Base-by-base conservation (phyloP, 352 stramenopile species). In the Phytophthora palmivora region DNA sequence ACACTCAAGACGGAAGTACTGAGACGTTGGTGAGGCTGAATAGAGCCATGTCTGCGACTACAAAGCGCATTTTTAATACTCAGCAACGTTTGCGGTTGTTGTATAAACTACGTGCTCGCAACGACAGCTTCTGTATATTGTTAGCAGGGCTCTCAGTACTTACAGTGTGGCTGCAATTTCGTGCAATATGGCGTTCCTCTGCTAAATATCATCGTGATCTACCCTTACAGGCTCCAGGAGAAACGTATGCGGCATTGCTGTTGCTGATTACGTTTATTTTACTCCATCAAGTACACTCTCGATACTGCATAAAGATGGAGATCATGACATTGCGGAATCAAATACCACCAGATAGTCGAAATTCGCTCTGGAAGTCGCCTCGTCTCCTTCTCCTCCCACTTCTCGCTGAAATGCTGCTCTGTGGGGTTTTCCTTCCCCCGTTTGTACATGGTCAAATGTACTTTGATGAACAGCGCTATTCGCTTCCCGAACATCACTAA, bases 241-340 rank as follows among this genome's bases (percentile, higher is more conserved):
- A 90, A 58, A 70, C 81, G 0, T 86, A 83, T 47, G 67, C 59
- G 6, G 67, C 73, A 19, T 48, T 88, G 14, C 41, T 90, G 6
- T 21, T 74, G 4, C 30, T 76, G n/a, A 56, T 88, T n/a, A 86
- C 81, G 12, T 18, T 72, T 9, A 18, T 56, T 34, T 69, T 88
- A 34, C 49, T 78, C 14, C 51, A 77, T 4, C 77, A 88, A 43
- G 26, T 90, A 2, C 63, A 76, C 24, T 64, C 70, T 32, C 77
- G 79, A 9, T 88, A 90, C 58, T 44, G 30, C 9, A 7, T 88
- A 34, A 86, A 88, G 49, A 72, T 78, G 63, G 67, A 83, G 57
- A 78, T 90, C 12, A 63, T 90, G 44, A 49, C 63, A 39, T 46
- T 90, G 8, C 68, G 76, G n/a, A 76, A 85, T 41, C 62, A 82